Evolutionary conservation across 2,329 filamentous ascomycete genomes (phyloP).

Genomic region (Penicillium janthinellum): DNA sequence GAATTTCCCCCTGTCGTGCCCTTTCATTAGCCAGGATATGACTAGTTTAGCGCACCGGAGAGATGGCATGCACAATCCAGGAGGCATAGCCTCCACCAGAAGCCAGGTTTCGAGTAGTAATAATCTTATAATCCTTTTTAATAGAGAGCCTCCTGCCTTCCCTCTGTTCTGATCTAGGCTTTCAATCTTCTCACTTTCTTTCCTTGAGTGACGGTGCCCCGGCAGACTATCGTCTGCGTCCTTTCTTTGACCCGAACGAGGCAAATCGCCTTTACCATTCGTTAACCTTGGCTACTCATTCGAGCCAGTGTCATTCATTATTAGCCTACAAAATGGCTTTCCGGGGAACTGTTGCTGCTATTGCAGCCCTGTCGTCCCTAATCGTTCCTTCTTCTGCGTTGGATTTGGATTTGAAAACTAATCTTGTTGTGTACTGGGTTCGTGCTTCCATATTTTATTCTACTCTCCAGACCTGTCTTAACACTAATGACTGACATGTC

Average conservation of each 20-base stretch:
- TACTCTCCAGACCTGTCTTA: not conserved
- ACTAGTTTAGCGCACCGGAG: not conserved
- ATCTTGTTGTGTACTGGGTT: conserved; percentile 58
- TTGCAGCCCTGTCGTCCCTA: conserved; percentile 38
- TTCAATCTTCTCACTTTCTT: conserved; percentile 11
- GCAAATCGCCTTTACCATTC: conserved; percentile 37
- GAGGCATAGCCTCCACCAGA: not conserved
- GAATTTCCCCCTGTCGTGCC: not conserved
- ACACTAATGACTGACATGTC: conserved; percentile 12
- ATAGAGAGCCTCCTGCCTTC: not conserved
- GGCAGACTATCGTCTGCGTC: conserved; percentile 56
- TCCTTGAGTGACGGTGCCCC: conserved; percentile 22
- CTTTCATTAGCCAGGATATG: not conserved
- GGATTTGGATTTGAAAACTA: conserved; percentile 46
- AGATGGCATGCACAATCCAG: not conserved
- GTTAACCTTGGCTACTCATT: conserved; percentile 36
- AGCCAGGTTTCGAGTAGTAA: not conserved
- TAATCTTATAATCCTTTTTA: not conserved
- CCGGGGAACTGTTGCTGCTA: conserved; percentile 36
- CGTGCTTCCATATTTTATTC: conserved; percentile 4
- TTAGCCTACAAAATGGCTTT: conserved; percentile 41
- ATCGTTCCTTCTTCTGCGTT: conserved; percentile 43
- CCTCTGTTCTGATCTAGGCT: not conserved
- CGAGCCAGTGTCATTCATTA: conserved; percentile 37
- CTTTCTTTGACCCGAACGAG: conserved; percentile 50